These are phyloP conservation scores for Dorcoceras hygrometricum DNA, from an alignment of 257 asterid genomes.

Conservation along the genomic window DNA sequence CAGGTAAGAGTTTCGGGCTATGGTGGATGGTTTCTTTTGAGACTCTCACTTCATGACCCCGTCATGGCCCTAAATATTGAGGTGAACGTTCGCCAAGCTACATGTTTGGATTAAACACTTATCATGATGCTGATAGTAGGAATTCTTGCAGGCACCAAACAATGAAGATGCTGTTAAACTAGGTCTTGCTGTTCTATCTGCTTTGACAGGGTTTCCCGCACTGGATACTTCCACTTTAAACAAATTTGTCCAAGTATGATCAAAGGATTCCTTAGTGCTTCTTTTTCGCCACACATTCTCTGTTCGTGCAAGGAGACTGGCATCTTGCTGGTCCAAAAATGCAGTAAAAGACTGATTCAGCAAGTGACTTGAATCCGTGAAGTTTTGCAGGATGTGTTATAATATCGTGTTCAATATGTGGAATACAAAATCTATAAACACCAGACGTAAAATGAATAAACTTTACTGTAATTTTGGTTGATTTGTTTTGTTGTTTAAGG, in stretches of 20 bases:
- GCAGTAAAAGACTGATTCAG: neutral
- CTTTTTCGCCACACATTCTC: neutral
- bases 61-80: conserved; percentile 94
- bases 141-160: conserved; percentile 61
- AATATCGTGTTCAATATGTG: neutral
- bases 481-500: neutral
- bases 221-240: conserved; percentile 69
- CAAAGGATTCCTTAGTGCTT: conserved; percentile 1
- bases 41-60: conserved; percentile 98
- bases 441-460: too few species aligned
- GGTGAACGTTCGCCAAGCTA: conserved; percentile 39
- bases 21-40: conserved; percentile 99
- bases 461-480: neutral
- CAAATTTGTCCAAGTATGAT: conserved; percentile 54
- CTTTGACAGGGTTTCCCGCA: conserved; percentile 60
- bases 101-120: conserved; percentile 11
- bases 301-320: neutral
- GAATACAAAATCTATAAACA: neutral
- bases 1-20: conserved; percentile 89
- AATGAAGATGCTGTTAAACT: conserved; percentile 73
- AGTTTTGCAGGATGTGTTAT: neutral
- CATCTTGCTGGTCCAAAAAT: neutral
- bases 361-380: neutral
- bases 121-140: conserved; percentile 13
- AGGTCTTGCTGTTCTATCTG: conserved; percentile 61